Evolutionary conservation across 305 asterid species (phyloP).

Genomic region (Fraxinus sp.): DNA sequence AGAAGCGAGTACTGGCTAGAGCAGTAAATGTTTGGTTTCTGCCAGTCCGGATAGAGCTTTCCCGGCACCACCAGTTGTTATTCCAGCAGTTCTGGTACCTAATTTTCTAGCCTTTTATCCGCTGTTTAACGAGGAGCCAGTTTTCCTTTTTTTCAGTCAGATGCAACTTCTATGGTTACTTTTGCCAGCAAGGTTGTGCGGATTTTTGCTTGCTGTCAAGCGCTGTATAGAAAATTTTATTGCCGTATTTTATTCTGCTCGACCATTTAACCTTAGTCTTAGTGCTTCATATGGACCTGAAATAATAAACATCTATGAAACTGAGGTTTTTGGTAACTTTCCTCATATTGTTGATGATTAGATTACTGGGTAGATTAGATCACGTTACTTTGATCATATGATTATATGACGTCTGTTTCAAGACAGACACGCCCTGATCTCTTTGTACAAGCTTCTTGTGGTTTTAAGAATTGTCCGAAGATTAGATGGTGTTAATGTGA

Average conservation of each 20-base stretch:
- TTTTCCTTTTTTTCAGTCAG: conserved; percentile 28
- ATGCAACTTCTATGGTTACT: conserved; percentile 33
- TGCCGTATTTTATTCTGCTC: conserved; percentile 21
- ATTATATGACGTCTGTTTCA: background rate
- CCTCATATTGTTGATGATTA: background rate
- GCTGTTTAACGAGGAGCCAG: conserved; percentile 30
- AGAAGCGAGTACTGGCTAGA: conserved; percentile 26
- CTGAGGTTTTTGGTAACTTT: conserved; percentile 15
- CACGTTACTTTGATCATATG: background rate
- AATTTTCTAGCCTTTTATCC: conserved; percentile 30
- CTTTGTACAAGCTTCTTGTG: background rate
- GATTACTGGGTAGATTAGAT: background rate
- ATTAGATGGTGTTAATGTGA: background rate
- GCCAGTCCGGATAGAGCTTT: conserved; percentile 37
- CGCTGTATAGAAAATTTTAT: conserved; percentile 44
- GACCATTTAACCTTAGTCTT: conserved; percentile 39
- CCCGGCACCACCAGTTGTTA: conserved; percentile 25
- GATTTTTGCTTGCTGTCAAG: conserved; percentile 41
- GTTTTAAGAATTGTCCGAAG: background rate
- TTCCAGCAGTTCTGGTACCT: conserved; percentile 34
- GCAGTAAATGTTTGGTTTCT: conserved; percentile 21
- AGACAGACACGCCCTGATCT: background rate
- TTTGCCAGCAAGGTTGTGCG: conserved; percentile 29
- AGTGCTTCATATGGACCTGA: conserved; percentile 38
- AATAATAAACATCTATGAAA: conserved; percentile 41